Percentiles rank a stretch among this genome's conserved stretches.
These are phyloP conservation scores for Pleurotus salmoneostramineus DNA, from an alignment of 768 basidiomycete species.

Conservation along the genomic window DNA sequence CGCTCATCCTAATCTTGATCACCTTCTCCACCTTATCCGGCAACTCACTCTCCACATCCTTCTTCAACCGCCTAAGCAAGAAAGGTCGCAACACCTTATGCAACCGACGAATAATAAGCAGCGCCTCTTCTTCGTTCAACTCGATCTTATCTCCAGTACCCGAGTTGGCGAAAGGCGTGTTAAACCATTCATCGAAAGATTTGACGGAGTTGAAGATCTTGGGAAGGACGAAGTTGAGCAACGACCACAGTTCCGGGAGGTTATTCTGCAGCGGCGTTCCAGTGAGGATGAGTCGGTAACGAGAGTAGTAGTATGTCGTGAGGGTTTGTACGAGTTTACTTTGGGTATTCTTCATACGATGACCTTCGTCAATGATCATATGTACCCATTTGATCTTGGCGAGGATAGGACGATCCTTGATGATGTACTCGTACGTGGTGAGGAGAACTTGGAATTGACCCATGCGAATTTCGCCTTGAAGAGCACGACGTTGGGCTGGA, in stretches of 20 bases:
- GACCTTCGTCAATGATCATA: constrained; percentile 98
- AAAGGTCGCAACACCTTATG: constrained; percentile 96
- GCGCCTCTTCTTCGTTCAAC: constrained; percentile 98
- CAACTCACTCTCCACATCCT: constrained; percentile 93
- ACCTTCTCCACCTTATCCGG: constrained; percentile 99
- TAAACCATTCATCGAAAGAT: constrained; percentile 99
- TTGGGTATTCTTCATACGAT: constrained; percentile 97
- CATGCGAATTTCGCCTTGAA: constrained; percentile 74
- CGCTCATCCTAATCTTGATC: constrained; percentile 94
- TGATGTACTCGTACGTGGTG: constrained; percentile 97
- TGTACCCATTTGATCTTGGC: constrained; percentile 94
- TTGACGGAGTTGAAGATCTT: constrained; percentile 99
- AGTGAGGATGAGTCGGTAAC: constrained; percentile 90
- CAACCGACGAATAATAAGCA: constrained; percentile 93
- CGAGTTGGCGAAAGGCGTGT: constrained; percentile 98
- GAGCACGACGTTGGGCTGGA: constrained; percentile 71
- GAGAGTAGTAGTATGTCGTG: constrained; percentile 88
- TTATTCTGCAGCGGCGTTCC: constrained; percentile 98
- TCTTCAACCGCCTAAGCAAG: constrained; percentile 88
- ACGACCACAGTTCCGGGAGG: constrained; percentile 91
- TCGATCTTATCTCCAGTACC: constrained; percentile 98
- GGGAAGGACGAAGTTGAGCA: constrained; percentile 92
- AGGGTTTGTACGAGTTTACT: constrained; percentile 85
- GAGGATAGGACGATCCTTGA: constrained; percentile 89
- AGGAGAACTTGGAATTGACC: constrained; percentile 89